These are phyloP conservation scores for Colletotrichum eleusines DNA, from an alignment of 2,329 filamentous ascomycete species.

Conservation along the genomic window DNA sequence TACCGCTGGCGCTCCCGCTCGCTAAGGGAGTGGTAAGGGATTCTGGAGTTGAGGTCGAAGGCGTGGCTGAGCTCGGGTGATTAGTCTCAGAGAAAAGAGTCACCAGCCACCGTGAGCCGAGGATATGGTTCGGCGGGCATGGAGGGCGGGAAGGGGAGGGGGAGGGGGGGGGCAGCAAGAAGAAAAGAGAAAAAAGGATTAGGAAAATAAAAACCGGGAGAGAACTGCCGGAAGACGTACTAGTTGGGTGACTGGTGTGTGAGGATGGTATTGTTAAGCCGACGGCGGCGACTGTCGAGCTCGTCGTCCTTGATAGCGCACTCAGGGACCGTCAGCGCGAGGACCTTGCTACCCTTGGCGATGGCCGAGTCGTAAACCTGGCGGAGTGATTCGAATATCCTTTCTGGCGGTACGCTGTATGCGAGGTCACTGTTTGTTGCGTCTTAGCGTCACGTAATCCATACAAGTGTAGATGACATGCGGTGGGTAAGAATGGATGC, in stretches of 20 bases:
- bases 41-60: slow-evolving; percentile 66
- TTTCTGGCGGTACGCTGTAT: slow-evolving; percentile 51
- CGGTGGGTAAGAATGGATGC: neutral
- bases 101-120: too few relatives aligned
- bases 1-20: slow-evolving; percentile 60
- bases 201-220: neutral
- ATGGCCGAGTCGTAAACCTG: slow-evolving; percentile 64
- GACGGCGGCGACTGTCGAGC: slow-evolving; percentile 53
- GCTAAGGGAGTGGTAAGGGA: slow-evolving; percentile 66
- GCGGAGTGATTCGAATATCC: slow-evolving; percentile 63
- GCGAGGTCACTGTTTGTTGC: slow-evolving; percentile 61
- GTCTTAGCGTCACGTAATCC: slow-evolving; percentile 4
- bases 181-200: neutral
- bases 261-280: slow-evolving; percentile 67
- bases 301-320: slow-evolving; percentile 49
- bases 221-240: slow-evolving; percentile 55
- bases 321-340: slow-evolving; percentile 74
- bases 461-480: too few relatives aligned
- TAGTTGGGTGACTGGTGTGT: slow-evolving; percentile 61
- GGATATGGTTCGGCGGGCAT: neutral
- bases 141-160: neutral
- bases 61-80: slow-evolving; percentile 57
- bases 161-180: neutral
- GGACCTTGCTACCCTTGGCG: slow-evolving; percentile 63
- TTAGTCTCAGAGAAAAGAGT: neutral